Conservation (phyloP, 1,284 basidiomycete genomes). For the Tremellales sp. region DNA sequence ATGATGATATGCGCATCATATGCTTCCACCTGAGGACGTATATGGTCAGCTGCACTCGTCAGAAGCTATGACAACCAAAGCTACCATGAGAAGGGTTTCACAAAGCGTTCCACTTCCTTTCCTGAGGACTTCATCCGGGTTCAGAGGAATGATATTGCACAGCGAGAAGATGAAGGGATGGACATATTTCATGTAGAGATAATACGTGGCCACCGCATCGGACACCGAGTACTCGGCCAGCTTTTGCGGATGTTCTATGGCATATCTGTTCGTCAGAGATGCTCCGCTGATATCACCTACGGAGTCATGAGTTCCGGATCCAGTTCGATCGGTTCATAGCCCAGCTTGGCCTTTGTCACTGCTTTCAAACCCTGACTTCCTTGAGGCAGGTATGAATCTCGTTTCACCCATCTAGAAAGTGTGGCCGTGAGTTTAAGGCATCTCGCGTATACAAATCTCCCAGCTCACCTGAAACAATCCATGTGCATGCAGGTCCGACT, state of each 20-base stretch:
- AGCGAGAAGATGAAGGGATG: slow-evolving; percentile 99
- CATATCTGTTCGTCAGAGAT: slow-evolving; percentile 62
- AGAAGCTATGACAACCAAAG: no score
- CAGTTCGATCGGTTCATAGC: slow-evolving; percentile 95
- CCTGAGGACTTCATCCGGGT: slow-evolving; percentile 91
- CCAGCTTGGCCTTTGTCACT: slow-evolving; percentile 93
- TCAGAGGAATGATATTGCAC: slow-evolving; percentile 98
- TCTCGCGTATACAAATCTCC: slow-evolving; percentile 1
- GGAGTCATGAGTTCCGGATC: slow-evolving; percentile 99
- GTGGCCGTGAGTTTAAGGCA: neutral
- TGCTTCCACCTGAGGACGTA: slow-evolving; percentile 77
- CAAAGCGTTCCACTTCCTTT: slow-evolving; percentile 97
- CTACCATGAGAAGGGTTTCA: slow-evolving; percentile 98
- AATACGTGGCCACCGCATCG: slow-evolving; percentile 98
- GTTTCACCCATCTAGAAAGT: slow-evolving; percentile 88
- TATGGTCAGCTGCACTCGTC: slow-evolving; percentile 29
- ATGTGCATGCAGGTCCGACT: slow-evolving; percentile 91
- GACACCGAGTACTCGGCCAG: slow-evolving; percentile 98
- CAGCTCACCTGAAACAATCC: slow-evolving; percentile 82
- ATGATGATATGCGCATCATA: slow-evolving; percentile 89
- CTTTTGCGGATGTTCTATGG: slow-evolving; percentile 89
- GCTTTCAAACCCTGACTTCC: slow-evolving; percentile 98
- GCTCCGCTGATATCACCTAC: slow-evolving; percentile 52
- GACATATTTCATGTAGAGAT: slow-evolving; percentile 99
- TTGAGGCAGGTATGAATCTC: slow-evolving; percentile 98